Evolutionary conservation across 192 early-diverging fungal genomes (phyloP).

Genomic region (Linnemannia exigua): DNA sequence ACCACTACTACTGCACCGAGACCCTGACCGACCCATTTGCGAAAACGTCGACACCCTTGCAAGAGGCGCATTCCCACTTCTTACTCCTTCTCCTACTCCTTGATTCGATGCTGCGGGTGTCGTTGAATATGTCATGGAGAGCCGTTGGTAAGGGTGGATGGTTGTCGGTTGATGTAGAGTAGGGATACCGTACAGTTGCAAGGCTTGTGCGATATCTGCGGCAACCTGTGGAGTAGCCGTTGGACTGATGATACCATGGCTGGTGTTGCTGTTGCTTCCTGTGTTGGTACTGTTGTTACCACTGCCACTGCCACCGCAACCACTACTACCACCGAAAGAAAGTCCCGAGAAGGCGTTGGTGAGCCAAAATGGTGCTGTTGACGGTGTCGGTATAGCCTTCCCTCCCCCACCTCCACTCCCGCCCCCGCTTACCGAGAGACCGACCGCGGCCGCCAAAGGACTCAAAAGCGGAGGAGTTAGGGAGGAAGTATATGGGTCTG

Average conservation of each 20-base stretch:
- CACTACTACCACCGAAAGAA: neutral
- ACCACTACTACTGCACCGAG: neutral
- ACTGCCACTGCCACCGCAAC: neutral
- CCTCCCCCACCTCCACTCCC: neutral
- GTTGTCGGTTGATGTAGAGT: neutral
- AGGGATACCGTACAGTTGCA: neutral
- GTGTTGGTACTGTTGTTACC: neutral
- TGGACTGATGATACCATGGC: neutral
- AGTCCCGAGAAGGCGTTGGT: neutral
- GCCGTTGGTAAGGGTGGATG: neutral
- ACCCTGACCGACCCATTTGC: neutral
- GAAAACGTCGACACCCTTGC: neutral
- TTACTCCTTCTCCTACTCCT: too few species aligned
- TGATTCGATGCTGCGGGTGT: neutral
- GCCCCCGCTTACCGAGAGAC: neutral
- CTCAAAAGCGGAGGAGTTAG: neutral
- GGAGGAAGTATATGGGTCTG: conserved; percentile 6
- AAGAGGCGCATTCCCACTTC: neutral
- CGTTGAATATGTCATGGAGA: neutral
- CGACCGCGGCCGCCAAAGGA: neutral
- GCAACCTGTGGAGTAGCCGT: neutral
- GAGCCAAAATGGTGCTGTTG: neutral
- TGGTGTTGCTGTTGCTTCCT: neutral
- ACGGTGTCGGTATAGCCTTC: neutral
- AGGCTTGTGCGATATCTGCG: neutral